Evolutionary conservation across 2,329 filamentous ascomycete genomes (phyloP).

Genomic region (Cladosporium sp.): DNA sequence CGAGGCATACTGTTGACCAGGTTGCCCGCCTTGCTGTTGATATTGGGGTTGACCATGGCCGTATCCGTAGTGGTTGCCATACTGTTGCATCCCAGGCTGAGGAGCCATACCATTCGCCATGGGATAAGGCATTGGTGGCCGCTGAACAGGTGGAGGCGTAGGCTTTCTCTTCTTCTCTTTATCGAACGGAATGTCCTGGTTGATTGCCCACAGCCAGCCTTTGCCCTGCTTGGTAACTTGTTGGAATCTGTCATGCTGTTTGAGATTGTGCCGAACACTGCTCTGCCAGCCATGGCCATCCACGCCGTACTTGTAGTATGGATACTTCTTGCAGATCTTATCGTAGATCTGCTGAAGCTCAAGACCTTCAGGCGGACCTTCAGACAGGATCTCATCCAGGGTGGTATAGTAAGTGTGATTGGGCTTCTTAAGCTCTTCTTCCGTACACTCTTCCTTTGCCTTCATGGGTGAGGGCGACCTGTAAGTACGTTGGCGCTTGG

Average conservation of each 20-base stretch:
- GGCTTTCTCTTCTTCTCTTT: constrained; percentile 53
- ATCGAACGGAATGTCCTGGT: constrained; percentile 56
- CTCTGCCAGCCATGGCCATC: constrained; percentile 62
- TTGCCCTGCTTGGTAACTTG: constrained; percentile 59
- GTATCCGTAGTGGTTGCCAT: constrained; percentile 12
- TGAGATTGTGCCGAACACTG: constrained; percentile 62
- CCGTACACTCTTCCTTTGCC: constrained; percentile 61
- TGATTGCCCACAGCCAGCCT: constrained; percentile 60
- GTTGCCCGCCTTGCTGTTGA: constrained; percentile 8
- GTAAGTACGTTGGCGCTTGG: constrained; percentile 47
- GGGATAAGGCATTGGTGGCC: constrained; percentile 15
- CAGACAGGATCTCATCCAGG: constrained; percentile 59
- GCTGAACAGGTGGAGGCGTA: constrained; percentile 31
- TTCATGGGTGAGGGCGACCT: constrained; percentile 60
- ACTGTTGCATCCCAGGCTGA: constrained; percentile 17
- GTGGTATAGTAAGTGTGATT: constrained; percentile 60
- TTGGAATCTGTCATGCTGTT: constrained; percentile 55
- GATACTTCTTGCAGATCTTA: constrained; percentile 59
- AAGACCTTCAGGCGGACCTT: constrained; percentile 53
- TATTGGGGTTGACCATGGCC: constrained; percentile 17
- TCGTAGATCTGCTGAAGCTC: constrained; percentile 64
- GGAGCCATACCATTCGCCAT: constrained; percentile 21
- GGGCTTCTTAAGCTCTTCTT: constrained; percentile 69
- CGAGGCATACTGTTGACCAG: constrained; percentile 15
- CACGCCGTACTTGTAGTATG: constrained; percentile 58